Conservation (phyloP, 2,329 filamentous ascomycete species). For the Pseudopyrenochaeta lycopersici region DNA sequence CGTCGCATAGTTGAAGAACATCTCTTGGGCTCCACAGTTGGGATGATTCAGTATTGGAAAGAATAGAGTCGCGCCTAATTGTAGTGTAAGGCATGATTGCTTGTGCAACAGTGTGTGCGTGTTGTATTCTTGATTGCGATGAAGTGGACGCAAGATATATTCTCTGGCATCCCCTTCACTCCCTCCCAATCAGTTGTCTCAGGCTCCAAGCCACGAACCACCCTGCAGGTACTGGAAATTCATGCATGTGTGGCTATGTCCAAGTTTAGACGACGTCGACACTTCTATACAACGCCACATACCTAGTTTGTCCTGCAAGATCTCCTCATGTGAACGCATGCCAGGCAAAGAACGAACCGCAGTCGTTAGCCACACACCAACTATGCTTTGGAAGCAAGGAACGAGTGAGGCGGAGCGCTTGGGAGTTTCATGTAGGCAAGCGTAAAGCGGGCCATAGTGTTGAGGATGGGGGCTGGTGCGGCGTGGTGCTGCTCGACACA, state of each 20-base stretch:
- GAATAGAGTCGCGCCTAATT: neutral
- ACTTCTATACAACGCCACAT: too few relatives aligned
- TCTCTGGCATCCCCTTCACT: neutral
- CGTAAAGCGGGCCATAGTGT: too few relatives aligned
- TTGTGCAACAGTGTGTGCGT: neutral
- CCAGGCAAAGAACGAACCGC: too few relatives aligned
- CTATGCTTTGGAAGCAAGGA: too few relatives aligned
- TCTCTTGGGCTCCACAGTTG: constrained; percentile 12
- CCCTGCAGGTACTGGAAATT: neutral
- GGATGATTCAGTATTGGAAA: neutral
- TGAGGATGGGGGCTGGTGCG: too few relatives aligned
- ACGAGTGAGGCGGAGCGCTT: too few relatives aligned
- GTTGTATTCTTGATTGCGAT: neutral
- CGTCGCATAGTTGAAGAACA: constrained; percentile 14
- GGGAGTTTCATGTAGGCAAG: too few relatives aligned
- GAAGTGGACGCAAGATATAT: neutral
- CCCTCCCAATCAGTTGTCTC: neutral
- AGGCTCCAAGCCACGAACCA: neutral
- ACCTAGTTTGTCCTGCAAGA: too few relatives aligned
- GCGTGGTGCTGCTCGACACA: too few relatives aligned
- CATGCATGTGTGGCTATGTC: neutral
- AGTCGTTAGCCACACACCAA: too few relatives aligned
- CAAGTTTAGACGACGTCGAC: too few relatives aligned
- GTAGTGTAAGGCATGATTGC: neutral
- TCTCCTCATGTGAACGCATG: too few relatives aligned